A percentile compares a stretch with the other conserved stretches of the same genome.
Evolutionary conservation across 106 monocot genomes (phyloP).

Genomic region (Phalaenopsis aphrodite): DNA sequence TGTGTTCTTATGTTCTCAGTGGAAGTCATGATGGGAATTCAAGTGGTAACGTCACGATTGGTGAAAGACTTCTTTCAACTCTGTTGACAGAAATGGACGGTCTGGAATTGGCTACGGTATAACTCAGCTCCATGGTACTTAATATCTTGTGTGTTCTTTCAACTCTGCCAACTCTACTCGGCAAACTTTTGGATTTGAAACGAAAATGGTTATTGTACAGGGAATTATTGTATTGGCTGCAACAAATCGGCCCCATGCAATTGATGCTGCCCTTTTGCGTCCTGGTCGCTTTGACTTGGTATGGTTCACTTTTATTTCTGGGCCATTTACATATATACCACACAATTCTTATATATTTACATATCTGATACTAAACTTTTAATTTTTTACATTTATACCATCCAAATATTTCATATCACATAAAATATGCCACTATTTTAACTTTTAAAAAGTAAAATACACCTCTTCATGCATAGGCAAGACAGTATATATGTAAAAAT

Average conservation of each 20-base stretch:
- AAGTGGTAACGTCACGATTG: conserved; percentile 55
- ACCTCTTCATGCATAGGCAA: too few relatives aligned
- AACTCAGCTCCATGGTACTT: not conserved
- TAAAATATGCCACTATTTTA: too few relatives aligned
- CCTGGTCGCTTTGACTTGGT: conserved; percentile 98
- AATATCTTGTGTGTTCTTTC: not conserved
- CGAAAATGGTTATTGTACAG: conserved; percentile 23
- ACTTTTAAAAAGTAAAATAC: too few relatives aligned
- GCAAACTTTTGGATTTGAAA: not conserved
- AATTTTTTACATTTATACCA: too few relatives aligned
- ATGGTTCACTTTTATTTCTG: not conserved
- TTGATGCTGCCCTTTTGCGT: conserved; percentile 91
- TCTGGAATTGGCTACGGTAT: conserved; percentile 66
- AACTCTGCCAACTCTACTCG: not conserved
- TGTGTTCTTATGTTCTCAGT: conserved; percentile 14
- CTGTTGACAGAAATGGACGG: conserved; percentile 98
- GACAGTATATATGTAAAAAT: too few relatives aligned
- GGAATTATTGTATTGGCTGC: conserved; percentile 96
- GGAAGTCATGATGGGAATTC: conserved; percentile 54
- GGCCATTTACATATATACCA: too few relatives aligned
- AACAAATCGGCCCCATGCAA: conserved; percentile 82
- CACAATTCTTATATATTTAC: too few relatives aligned
- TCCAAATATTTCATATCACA: too few relatives aligned
- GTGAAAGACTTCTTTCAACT: conserved; percentile 90
- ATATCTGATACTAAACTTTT: too few relatives aligned